Evolutionary conservation across 345 rosid species (phyloP).

Genomic region (Excoecaria cochinchinensis): DNA sequence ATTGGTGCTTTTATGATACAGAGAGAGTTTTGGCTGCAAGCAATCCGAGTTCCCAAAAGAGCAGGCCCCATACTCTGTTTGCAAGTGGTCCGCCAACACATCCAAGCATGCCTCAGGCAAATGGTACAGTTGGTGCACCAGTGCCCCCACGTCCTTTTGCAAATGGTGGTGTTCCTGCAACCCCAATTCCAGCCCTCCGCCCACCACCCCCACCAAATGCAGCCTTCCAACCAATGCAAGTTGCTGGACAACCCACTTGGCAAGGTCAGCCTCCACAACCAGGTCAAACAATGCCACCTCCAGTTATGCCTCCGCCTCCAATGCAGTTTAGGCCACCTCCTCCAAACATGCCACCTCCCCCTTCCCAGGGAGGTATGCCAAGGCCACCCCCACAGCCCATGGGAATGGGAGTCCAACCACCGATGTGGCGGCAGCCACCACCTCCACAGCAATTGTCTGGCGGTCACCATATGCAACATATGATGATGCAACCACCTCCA

Average conservation of each 20-base stretch:
- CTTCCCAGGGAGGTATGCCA: slow-evolving; percentile 43
- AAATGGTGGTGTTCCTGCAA: slow-evolving; percentile 58
- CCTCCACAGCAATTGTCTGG: slow-evolving; percentile 60
- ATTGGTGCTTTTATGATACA: slow-evolving; percentile 29
- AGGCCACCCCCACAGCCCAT: slow-evolving; percentile 75
- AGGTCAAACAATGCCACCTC: slow-evolving; percentile 48
- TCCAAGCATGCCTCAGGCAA: slow-evolving; percentile 50
- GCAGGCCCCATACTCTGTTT: slow-evolving; percentile 93
- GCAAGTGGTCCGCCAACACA: slow-evolving; percentile 90
- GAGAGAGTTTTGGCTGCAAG: slow-evolving; percentile 98
- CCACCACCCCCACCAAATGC: slow-evolving; percentile 69
- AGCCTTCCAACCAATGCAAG: slow-evolving; percentile 52
- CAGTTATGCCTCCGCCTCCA: slow-evolving; percentile 58
- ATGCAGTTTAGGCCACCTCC: slow-evolving; percentile 74
- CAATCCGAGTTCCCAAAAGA: slow-evolving; percentile 75
- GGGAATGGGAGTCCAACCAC: slow-evolving; percentile 69
- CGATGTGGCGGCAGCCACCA: slow-evolving; percentile 61
- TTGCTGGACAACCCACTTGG: slow-evolving; percentile 59
- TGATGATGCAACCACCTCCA: slow-evolving; percentile 69
- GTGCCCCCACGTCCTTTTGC: slow-evolving; percentile 70
- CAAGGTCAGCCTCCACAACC: slow-evolving; percentile 68
- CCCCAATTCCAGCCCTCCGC: slow-evolving; percentile 47
- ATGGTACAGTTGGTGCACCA: slow-evolving; percentile 52
- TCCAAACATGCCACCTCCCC: slow-evolving; percentile 69
- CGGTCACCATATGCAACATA: slow-evolving; percentile 52